These are phyloP conservation scores for Cucurbita pepo DNA, from an alignment of 306 rosid species.

Conservation along the genomic window DNA sequence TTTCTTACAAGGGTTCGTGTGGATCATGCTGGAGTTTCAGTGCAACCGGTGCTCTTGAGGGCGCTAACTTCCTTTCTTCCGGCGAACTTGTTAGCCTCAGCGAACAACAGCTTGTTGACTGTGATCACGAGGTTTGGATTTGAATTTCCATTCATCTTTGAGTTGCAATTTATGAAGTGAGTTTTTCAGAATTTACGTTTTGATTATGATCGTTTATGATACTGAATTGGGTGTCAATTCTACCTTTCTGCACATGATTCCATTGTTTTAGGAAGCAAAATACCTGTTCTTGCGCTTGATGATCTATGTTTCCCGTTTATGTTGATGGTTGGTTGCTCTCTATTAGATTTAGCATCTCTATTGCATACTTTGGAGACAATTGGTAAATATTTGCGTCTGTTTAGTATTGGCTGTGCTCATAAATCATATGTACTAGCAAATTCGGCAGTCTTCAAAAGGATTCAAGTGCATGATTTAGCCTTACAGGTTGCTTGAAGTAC, in stretches of 20 bases:
- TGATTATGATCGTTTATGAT: background rate
- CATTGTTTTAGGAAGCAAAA: background rate
- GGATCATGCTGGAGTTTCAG: constrained; percentile 99
- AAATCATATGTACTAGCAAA: background rate
- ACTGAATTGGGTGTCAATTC: background rate
- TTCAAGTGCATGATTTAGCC: background rate
- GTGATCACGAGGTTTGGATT: constrained; percentile 76
- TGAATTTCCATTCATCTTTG: background rate
- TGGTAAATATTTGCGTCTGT: background rate
- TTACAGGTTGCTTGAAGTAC: background rate
- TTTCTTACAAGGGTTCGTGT: constrained; percentile 57
- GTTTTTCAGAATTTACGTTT: background rate
- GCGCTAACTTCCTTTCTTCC: constrained; percentile 73
- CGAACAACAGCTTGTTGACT: constrained; percentile 96
- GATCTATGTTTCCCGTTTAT: background rate
- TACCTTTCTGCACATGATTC: background rate
- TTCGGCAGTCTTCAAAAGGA: background rate
- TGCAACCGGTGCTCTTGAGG: constrained; percentile 88
- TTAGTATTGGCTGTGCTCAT: background rate
- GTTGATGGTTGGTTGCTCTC: background rate
- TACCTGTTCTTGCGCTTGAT: background rate
- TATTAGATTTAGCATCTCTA: background rate
- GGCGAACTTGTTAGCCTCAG: constrained; percentile 90
- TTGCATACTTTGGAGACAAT: background rate
- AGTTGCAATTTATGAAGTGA: background rate